phyloP scores from a whole-genome alignment of 148 eudicot genomes.

The Selenicereus undatus region DNA sequence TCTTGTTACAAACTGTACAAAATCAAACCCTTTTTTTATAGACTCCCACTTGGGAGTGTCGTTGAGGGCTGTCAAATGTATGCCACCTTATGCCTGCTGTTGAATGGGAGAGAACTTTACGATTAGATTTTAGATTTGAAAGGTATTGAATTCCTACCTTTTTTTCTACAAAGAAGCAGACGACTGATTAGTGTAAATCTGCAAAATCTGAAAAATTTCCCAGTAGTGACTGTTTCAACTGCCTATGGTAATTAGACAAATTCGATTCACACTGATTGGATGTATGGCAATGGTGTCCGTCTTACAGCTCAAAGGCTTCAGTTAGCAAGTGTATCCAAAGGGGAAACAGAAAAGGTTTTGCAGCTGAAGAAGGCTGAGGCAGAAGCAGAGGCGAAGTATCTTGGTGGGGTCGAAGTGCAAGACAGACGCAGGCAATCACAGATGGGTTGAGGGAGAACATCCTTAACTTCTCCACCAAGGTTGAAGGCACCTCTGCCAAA shows the following conservation, averaged over 20 bases:
- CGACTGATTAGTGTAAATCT: too few relatives aligned
- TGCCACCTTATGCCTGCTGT: background rate
- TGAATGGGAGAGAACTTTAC: background rate
- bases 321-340: conserved; percentile 95
- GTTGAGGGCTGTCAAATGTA: background rate
- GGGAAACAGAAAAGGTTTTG: conserved; percentile 91
- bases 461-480: conserved; percentile 81
- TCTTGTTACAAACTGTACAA: background rate
- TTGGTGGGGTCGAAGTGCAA: conserved; percentile 98
- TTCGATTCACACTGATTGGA: background rate
- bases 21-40: background rate
- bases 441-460: conserved; percentile 97
- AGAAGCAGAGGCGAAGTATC: conserved; percentile 90
- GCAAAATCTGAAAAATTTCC: too few relatives aligned
- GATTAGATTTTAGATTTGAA: background rate
- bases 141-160: background rate
- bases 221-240: too few relatives aligned
- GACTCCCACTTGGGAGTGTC: background rate
- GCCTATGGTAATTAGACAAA: too few relatives aligned
- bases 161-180: background rate
- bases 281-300: too few relatives aligned
- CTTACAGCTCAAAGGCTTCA: conserved; percentile 99
- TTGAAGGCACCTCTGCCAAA: conserved; percentile 87
- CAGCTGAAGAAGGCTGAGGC: conserved; percentile 90
- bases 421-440: conserved; percentile 97